These are phyloP conservation scores for Suillus discolor DNA, from an alignment of 768 basidiomycete species.

Conservation along the genomic window DNA sequence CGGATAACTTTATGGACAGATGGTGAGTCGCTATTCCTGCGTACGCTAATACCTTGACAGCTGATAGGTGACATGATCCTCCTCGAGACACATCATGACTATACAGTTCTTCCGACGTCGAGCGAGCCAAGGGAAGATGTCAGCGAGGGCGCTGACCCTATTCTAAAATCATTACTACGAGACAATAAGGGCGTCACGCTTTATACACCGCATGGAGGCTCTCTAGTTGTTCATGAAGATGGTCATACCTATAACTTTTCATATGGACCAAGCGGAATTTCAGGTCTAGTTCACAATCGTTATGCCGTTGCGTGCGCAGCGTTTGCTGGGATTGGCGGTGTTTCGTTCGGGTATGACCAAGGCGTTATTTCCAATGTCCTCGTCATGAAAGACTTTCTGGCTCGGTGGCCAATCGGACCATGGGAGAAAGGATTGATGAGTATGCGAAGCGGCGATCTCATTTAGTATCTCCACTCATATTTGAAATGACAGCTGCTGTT, in stretches of 20 bases:
- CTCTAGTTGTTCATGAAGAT: constrained; percentile 22
- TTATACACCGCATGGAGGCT: constrained; percentile 29
- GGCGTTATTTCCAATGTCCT: constrained; percentile 87
- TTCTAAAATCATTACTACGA: constrained; percentile 19
- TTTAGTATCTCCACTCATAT: constrained; percentile 1
- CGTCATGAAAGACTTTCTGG: constrained; percentile 76
- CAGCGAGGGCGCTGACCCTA: not conserved
- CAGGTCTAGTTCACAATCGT: constrained; percentile 64
- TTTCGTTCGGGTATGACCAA: constrained; percentile 84
- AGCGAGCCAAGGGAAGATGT: not conserved
- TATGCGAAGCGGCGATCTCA: constrained; percentile 35
- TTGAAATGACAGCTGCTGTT: constrained; percentile 57
- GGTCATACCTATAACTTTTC: constrained; percentile 57
- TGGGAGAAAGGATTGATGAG: constrained; percentile 80
- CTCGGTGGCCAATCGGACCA: constrained; percentile 69
- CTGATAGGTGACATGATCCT: constrained; percentile 45
- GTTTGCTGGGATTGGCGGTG: constrained; percentile 76
- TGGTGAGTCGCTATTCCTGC: constrained; percentile 7
- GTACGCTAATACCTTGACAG: constrained; percentile 47
- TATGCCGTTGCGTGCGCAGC: constrained; percentile 69
- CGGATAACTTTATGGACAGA: constrained; percentile 7
- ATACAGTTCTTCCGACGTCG: not conserved
- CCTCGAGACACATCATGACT: constrained; percentile 64
- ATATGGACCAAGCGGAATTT: constrained; percentile 72
- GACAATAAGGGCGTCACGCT: constrained; percentile 21